phyloP scores from a whole-genome alignment of 257 asterid species.

The Plantago major region DNA sequence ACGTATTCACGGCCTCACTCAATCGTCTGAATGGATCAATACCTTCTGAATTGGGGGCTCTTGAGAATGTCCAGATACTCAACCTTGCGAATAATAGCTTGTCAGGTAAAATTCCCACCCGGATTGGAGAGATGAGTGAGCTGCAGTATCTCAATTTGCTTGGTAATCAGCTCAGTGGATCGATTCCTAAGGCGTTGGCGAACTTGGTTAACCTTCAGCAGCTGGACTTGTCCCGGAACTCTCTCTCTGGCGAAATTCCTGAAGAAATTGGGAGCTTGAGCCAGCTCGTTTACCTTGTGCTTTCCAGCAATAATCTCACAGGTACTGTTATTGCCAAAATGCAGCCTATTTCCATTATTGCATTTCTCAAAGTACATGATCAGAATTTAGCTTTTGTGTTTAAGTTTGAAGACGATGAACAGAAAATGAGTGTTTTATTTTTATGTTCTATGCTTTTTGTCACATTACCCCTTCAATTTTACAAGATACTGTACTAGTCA shows the following conservation, averaged over 20 bases:
- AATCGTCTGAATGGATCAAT: slow-evolving; percentile 67
- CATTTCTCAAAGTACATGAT: too few species aligned
- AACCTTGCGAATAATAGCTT: slow-evolving; percentile 71
- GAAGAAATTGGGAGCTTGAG: slow-evolving; percentile 51
- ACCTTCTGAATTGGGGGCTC: slow-evolving; percentile 44
- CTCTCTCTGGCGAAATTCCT: slow-evolving; percentile 63
- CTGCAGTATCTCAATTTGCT: slow-evolving; percentile 56
- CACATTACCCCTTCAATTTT: too few species aligned
- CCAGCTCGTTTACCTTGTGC: slow-evolving; percentile 45
- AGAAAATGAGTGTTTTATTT: too few species aligned
- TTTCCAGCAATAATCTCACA: slow-evolving; percentile 63
- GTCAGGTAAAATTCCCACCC: slow-evolving; percentile 55
- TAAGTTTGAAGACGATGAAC: too few species aligned
- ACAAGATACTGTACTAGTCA: too few species aligned
- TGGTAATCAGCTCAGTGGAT: slow-evolving; percentile 68
- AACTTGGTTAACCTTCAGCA: slow-evolving; percentile 41
- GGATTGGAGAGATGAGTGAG: slow-evolving; percentile 42
- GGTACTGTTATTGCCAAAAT: slow-evolving; percentile 21
- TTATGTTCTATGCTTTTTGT: too few species aligned
- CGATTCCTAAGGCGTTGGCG: slow-evolving; percentile 49
- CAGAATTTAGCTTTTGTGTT: too few species aligned
- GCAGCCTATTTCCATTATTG: too few species aligned
- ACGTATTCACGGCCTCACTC: slow-evolving; percentile 51
- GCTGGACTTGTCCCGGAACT: slow-evolving; percentile 67
- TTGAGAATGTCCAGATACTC: slow-evolving; percentile 38